Conservation (phyloP, 2,329 filamentous ascomycete species). For the Trichophyton simii region DNA sequence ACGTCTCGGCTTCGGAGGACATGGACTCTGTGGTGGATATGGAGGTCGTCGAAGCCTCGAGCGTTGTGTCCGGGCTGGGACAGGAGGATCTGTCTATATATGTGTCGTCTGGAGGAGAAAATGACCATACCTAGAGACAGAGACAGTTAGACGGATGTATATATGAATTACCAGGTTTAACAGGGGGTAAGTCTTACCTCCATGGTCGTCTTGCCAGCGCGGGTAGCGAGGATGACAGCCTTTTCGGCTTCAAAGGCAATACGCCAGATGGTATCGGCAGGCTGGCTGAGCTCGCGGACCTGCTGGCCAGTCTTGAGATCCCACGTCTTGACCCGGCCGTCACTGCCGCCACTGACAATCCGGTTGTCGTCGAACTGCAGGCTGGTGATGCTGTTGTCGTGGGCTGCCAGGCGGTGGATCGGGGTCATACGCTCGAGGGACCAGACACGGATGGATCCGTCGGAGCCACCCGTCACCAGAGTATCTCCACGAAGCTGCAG, state of each 20-base stretch:
- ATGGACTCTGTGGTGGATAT: not conserved
- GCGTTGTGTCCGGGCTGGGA: slow-evolving; percentile 3
- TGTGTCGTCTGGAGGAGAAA: slow-evolving; percentile 68
- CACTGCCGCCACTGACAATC: slow-evolving; percentile 89
- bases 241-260: slow-evolving; percentile 98
- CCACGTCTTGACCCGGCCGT: slow-evolving; percentile 98
- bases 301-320: slow-evolving; percentile 83
- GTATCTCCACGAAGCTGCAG: slow-evolving; percentile 91
- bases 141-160: slow-evolving; percentile 6
- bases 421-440: slow-evolving; percentile 79
- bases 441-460: slow-evolving; percentile 94
- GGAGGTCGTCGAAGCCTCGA: slow-evolving; percentile 2
- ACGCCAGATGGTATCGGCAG: slow-evolving; percentile 91
- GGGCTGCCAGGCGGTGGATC: slow-evolving; percentile 86
- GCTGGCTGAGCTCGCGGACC: slow-evolving; percentile 79
- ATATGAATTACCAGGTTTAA: not conserved
- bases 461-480: slow-evolving; percentile 87
- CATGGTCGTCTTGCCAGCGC: slow-evolving; percentile 83
- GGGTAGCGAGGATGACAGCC: slow-evolving; percentile 85
- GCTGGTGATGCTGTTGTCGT: slow-evolving; percentile 97
- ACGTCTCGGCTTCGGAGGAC: not conserved
- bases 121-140: slow-evolving; percentile 69
- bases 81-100: slow-evolving; percentile 12
- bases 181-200: slow-evolving; percentile 47
- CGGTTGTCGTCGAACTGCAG: slow-evolving; percentile 92